These are phyloP conservation scores for Aspergillus pseudoterreus DNA, from an alignment of 2,329 filamentous ascomycete species.

Conservation along the genomic window DNA sequence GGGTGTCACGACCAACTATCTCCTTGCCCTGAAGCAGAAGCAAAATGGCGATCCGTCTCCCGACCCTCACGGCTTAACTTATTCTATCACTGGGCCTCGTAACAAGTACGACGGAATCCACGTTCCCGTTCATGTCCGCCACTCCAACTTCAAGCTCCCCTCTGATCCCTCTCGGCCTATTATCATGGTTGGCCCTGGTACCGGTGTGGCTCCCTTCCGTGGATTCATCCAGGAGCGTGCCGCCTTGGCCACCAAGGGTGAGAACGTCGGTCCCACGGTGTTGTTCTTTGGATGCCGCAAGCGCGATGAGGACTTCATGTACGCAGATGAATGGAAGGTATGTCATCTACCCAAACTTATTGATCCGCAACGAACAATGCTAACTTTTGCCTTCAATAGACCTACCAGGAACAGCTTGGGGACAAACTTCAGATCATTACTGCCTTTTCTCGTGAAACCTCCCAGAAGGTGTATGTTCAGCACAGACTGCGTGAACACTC, in stretches of 20 bases:
- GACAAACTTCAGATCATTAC: constrained; percentile 88
- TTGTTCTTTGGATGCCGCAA: constrained; percentile 96
- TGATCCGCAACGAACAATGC: neutral
- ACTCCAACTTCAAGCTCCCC: constrained; percentile 98
- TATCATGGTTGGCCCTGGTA: constrained; percentile 94
- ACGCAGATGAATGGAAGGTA: constrained; percentile 89
- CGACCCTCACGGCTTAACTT: constrained; percentile 78
- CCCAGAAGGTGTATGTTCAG: constrained; percentile 95
- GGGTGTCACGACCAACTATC: constrained; percentile 95
- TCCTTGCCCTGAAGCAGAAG: constrained; percentile 92
- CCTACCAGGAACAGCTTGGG: constrained; percentile 77
- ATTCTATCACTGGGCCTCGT: constrained; percentile 80
- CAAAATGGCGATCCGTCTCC: constrained; percentile 83
- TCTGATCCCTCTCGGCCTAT: constrained; percentile 91
- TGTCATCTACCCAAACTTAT: constrained; percentile 30
- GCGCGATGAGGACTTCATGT: constrained; percentile 84
- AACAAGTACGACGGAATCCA: constrained; percentile 97
- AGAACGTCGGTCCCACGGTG: constrained; percentile 79
- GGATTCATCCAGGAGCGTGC: constrained; percentile 93
- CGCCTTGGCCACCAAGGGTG: constrained; percentile 72
- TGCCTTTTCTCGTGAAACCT: constrained; percentile 86
- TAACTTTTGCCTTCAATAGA: constrained; percentile 48
- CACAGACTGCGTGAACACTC: constrained; percentile 81
- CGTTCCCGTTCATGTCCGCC: constrained; percentile 90
- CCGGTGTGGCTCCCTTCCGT: constrained; percentile 93